Percentiles rank a stretch among this genome's conserved stretches.
Evolutionary conservation across 257 asterid genomes (phyloP).

Genomic region (Cordia subcordata): DNA sequence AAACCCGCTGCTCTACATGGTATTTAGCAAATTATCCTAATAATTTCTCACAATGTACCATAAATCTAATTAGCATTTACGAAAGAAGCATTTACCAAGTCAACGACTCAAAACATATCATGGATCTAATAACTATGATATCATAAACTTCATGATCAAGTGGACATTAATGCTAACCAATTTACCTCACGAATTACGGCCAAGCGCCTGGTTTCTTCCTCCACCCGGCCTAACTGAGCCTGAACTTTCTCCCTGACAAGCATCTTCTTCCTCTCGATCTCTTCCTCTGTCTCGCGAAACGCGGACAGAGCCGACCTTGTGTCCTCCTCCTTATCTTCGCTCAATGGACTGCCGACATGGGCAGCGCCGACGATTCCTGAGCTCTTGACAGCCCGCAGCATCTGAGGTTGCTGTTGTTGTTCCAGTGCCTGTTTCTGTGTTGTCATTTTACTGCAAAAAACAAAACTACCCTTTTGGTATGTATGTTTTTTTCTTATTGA

Average conservation of each 20-base stretch:
- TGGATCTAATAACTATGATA: too few species aligned
- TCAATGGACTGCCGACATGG: conserved; percentile 45
- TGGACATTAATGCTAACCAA: background rate
- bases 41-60: too few species aligned
- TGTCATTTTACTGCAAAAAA: conserved; percentile 29
- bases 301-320: conserved; percentile 61
- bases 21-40: too few species aligned
- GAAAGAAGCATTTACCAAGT: too few species aligned
- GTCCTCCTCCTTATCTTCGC: conserved; percentile 75
- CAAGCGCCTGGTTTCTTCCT: conserved; percentile 69
- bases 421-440: conserved; percentile 41
- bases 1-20: too few species aligned
- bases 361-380: conserved; percentile 45
- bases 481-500: background rate
- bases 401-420: conserved; percentile 22
- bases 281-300: conserved; percentile 77
- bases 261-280: conserved; percentile 67
- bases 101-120: too few species aligned
- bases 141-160: too few species aligned
- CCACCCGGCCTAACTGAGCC: conserved; percentile 76
- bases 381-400: conserved; percentile 35
- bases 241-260: conserved; percentile 62
- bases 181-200: conserved; percentile 81
- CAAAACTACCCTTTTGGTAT: conserved; percentile 3
- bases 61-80: too few species aligned